phyloP scores from a whole-genome alignment of 2,329 filamentous ascomycete species.

The Drechslera avenae region DNA sequence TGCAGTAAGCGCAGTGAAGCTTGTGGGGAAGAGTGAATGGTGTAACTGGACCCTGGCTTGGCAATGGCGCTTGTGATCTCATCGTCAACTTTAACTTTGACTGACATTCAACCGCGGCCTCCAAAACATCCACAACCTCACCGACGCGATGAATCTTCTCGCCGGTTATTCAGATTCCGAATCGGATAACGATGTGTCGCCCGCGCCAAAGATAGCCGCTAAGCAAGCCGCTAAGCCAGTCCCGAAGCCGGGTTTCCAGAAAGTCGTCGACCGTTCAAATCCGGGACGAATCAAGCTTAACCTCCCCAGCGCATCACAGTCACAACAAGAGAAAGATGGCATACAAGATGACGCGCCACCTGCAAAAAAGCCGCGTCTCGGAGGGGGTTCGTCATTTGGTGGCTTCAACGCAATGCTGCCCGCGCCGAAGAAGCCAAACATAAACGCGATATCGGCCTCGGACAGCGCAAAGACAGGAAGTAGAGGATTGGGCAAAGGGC shows the following conservation, averaged over 20 bases:
- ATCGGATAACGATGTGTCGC: slow-evolving; percentile 64
- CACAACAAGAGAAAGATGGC: slow-evolving; percentile 47
- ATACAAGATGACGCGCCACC: slow-evolving; percentile 57
- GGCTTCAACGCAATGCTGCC: slow-evolving; percentile 88
- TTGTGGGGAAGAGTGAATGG: slow-evolving; percentile 15
- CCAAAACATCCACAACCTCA: neutral
- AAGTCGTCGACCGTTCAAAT: slow-evolving; percentile 80
- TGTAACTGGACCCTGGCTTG: slow-evolving; percentile 26
- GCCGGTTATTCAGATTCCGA: slow-evolving; percentile 84
- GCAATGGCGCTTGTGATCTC: slow-evolving; percentile 28
- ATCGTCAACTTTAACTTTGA: slow-evolving; percentile 8
- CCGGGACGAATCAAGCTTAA: slow-evolving; percentile 83
- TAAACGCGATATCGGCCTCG: slow-evolving; percentile 25
- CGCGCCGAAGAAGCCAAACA: slow-evolving; percentile 69
- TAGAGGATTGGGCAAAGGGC: slow-evolving; percentile 45
- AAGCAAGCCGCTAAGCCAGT: slow-evolving; percentile 50
- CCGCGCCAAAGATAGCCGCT: slow-evolving; percentile 48
- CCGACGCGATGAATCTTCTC: slow-evolving; percentile 65
- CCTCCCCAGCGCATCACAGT: slow-evolving; percentile 63
- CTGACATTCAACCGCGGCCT: neutral
- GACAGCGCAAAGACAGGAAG: slow-evolving; percentile 35
- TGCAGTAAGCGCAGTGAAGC: neutral
- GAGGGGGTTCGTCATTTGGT: slow-evolving; percentile 69
- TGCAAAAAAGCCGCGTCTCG: slow-evolving; percentile 71
- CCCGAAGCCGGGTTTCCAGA: slow-evolving; percentile 70